phyloP scores from a whole-genome alignment of 352 stramenopile genomes.

The Phytophthora aleatoria region DNA sequence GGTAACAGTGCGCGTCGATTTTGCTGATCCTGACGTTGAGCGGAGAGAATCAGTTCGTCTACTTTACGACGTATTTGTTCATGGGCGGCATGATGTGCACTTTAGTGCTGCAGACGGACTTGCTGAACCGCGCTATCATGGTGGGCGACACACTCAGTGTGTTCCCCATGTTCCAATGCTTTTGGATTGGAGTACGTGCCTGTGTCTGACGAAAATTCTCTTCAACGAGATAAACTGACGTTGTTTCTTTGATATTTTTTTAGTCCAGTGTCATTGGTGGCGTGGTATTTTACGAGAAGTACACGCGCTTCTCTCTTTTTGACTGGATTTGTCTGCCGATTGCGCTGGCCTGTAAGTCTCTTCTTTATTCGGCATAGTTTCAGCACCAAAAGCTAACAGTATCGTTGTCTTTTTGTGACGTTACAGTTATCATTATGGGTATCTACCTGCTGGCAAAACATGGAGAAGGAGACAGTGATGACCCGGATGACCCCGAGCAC shows the following conservation, averaged over 20 bases:
- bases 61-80: constrained; percentile 86
- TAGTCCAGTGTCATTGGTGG: constrained; percentile 85
- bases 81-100: constrained; percentile 82
- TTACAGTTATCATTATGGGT: constrained; percentile 79
- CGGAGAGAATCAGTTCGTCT: constrained; percentile 85
- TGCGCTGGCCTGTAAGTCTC: constrained; percentile 66
- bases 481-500: constrained; percentile 33
- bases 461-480: constrained; percentile 57
- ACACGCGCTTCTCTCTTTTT: constrained; percentile 73
- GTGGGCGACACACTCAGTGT: constrained; percentile 82
- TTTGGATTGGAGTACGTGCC: constrained; percentile 79
- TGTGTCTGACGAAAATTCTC: constrained; percentile 10
- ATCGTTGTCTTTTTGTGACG: constrained; percentile 1
- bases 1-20: constrained; percentile 70
- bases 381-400: not conserved
- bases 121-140: constrained; percentile 88
- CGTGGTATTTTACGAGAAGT: constrained; percentile 89
- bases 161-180: constrained; percentile 90
- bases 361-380: not conserved
- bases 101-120: constrained; percentile 81
- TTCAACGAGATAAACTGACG: constrained; percentile 14
- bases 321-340: constrained; percentile 86
- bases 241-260: constrained; percentile 5
- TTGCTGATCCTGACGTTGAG: constrained; percentile 78
- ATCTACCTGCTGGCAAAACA: constrained; percentile 87